Evolutionary conservation across 2,329 filamentous ascomycete genomes (phyloP).

Genomic region (Neofusicoccum kwambonambiense): DNA sequence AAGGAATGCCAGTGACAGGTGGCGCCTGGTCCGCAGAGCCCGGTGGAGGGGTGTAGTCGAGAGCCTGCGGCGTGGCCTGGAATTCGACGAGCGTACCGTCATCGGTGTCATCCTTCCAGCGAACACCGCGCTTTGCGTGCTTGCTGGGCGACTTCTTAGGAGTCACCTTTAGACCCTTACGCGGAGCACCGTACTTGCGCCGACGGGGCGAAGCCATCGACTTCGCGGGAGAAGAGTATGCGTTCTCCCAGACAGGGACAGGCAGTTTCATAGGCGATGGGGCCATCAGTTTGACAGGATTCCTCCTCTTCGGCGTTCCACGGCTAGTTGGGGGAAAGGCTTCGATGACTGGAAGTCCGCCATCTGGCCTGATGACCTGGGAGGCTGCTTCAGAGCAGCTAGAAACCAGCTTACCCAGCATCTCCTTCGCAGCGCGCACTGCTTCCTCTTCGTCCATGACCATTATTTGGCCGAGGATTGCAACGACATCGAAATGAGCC

Average conservation of each 20-base stretch:
- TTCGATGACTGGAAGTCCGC: conserved; percentile 61
- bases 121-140: conserved; percentile 68
- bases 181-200: conserved; percentile 62
- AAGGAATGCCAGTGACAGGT: conserved; percentile 34
- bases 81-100: conserved; percentile 86
- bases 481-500: conserved; percentile 88
- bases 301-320: conserved; percentile 74
- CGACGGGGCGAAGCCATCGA: conserved; percentile 68
- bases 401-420: conserved; percentile 75
- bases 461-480: conserved; percentile 77
- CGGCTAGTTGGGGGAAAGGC: conserved; percentile 67
- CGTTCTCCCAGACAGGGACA: conserved; percentile 29
- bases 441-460: conserved; percentile 82
- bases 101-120: conserved; percentile 90
- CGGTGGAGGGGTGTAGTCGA: conserved; percentile 56
- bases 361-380: conserved; percentile 89
- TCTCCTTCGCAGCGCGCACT: conserved; percentile 71
- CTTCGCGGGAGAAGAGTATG: conserved; percentile 63
- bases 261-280: conserved; percentile 47
- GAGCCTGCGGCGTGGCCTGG: conserved; percentile 80
- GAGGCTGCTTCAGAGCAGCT: conserved; percentile 71
- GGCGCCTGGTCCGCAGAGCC: conserved; percentile 52
- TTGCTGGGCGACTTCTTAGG: conserved; percentile 68
- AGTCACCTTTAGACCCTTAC: conserved; percentile 68
- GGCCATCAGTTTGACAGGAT: conserved; percentile 47